Evolutionary conservation across 768 basidiomycete species (phyloP), one percentile per base, ranked within the genome.

Genomic region (Russula ochroleuca): DNA sequence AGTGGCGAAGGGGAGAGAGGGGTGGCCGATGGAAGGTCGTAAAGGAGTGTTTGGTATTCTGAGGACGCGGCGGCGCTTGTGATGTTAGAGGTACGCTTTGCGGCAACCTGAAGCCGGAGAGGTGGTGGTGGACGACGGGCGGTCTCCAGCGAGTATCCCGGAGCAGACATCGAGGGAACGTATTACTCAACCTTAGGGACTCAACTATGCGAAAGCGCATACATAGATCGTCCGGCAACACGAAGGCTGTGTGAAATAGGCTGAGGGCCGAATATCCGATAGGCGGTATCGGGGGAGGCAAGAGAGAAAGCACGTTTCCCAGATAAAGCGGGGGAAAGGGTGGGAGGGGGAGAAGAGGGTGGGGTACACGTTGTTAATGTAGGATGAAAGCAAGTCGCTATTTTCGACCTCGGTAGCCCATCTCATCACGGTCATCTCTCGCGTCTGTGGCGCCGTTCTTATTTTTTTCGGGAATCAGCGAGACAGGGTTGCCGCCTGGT

Each of bases 101-200:
- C 19, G 45, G 49, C 33, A 19, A 48, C 57, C 19, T 63, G 40
- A 57, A 69, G 52, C 14, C 68, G 59, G 5, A 69, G 61, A 41
- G 69, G 69, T 6, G 68, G 69, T 15, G 68, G 69, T 38, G 68
- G 59, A 47, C 68, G 68, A 37, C 66, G 68, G 35, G 66, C 35
- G 13, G 66, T 52, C 43, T 68, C 67, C 43, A 63, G 38, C 33
- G 57, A 48, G 58, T 68, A 68, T 28, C 66, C 62, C 11, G 62
- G 51, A 21, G 59, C 50, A 52, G 68, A 67, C 68, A 68, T 68
- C 37, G 57, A 28, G 51, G 3, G 40, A 52, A 52, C 48, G 25
- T 50, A 21, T 47, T 64, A 53, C 37, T 55, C 60, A 48, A 47
- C 52, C 47, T 56, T 25, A 1, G 45, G 19, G 13, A 28, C 41